Conservation (phyloP, 192 early-diverging fungal genomes). For the Backusella tarrabulga region DNA sequence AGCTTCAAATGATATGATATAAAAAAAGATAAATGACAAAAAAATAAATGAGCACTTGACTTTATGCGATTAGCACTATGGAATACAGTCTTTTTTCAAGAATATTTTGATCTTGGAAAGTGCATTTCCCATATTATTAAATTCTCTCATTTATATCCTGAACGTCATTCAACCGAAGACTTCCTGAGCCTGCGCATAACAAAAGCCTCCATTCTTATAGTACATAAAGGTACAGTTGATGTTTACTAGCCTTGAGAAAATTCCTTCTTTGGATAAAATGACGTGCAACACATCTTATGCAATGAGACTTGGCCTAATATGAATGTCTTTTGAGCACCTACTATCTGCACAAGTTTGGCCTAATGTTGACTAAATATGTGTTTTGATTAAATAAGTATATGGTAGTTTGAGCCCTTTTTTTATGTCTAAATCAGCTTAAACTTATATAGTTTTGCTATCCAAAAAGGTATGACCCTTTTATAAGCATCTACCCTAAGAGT, state of each 20-base stretch:
- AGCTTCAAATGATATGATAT: background rate
- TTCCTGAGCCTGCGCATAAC: conserved; percentile 61
- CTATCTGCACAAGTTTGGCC: background rate
- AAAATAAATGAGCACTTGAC: background rate
- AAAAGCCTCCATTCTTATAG: conserved; percentile 64
- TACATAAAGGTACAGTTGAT: conserved; percentile 60
- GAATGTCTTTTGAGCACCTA: background rate
- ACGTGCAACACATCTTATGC: conserved; percentile 69
- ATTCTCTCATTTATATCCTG: conserved; percentile 56
- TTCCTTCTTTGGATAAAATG: conserved; percentile 91
- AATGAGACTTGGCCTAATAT: conserved; percentile 47
- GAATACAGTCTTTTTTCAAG: background rate
- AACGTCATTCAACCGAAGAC: conserved; percentile 64
- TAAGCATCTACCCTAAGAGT: background rate
- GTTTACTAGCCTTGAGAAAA: conserved; percentile 71
- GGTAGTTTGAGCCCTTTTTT: background rate
- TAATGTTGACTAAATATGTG: background rate
- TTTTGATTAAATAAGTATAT: background rate
- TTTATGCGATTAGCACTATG: background rate
- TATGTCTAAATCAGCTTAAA: background rate
- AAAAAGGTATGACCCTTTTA: background rate
- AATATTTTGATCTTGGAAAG: background rate
- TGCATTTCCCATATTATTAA: conserved; percentile 60
- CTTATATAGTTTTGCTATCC: background rate
- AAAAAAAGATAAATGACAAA: background rate